Base-by-base conservation (phyloP, 1,139 yeast genomes). In the Pichia sp. region DNA sequence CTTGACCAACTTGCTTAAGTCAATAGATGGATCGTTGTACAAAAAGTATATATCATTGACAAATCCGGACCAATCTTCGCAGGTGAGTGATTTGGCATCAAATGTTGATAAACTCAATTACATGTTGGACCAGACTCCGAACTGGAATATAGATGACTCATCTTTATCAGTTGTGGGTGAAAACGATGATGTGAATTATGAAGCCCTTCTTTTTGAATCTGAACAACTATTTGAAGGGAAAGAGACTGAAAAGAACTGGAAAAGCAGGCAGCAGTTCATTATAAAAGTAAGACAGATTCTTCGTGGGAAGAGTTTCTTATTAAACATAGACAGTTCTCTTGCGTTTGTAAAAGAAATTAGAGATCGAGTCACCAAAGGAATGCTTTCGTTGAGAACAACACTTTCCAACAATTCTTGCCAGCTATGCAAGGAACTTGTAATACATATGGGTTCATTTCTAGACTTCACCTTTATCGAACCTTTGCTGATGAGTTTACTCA, bases 211-310 rank as follows among this genome's bases (percentile, higher is more conserved):
- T 26, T 77, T 73, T 34, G 61, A 64, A 4, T 62, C 79, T 63
- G 52, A 69, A 13, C 57, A 70, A 0, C 72, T 76, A 5, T 70
- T 93, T 64, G 78, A 77, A n/a, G 85, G 84, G 1, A 90, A 85
- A 63, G 99, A 95, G 69, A 86, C 96, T 0, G 99, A 95, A 66
- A 78, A 77, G 58, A 93, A 93, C 66, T 93, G 99, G 99, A 72
- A 76, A 30, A 64, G 67, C 1, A 77, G 99, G 64, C 97, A 92
- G 63, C 77, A 78, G 55, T 74, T 73, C 54, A 78, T 90, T 2
- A 64, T 78, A 1, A 77, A 75, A 52, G 66, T 90, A 43, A 75
- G 97, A 55, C 74, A 78, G 1, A 65, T 87, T 2, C 62, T 89
- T 2, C 72, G 90, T 45, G 92, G 92, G 2, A 81, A 84, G 50